Evolutionary conservation across 176 grass and related monocot genomes (phyloP).

Genomic region (Aegilops speltoides): DNA sequence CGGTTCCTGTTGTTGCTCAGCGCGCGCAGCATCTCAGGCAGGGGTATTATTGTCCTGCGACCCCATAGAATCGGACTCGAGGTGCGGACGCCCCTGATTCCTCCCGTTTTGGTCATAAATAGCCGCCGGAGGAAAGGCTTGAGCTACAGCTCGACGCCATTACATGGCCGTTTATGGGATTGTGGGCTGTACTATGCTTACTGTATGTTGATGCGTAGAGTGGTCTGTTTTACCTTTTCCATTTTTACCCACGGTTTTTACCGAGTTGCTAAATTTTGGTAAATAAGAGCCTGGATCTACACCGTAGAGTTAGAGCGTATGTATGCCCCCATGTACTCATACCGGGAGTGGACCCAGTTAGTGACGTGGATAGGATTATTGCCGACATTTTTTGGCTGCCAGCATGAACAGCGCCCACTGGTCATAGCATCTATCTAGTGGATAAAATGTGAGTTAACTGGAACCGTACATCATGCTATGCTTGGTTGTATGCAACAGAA

Average conservation of each 20-base stretch:
- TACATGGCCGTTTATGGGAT: background rate
- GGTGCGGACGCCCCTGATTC: conserved; percentile 13
- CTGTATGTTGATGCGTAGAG: conserved; percentile 18
- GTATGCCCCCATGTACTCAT: background rate
- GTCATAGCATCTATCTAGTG: conserved; percentile 16
- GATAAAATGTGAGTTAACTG: conserved; percentile 23
- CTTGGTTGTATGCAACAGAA: conserved; percentile 4
- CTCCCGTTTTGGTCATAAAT: conserved; percentile 12
- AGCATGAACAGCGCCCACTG: conserved; percentile 3
- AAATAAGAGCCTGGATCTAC: conserved; percentile 21
- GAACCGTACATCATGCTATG: background rate
- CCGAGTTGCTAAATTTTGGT: conserved; percentile 13
- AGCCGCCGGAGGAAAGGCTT: background rate
- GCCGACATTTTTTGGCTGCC: background rate
- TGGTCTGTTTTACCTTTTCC: background rate
- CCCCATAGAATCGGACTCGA: background rate
- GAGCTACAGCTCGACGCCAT: background rate
- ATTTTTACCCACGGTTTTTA: conserved; percentile 11
- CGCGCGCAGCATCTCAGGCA: background rate
- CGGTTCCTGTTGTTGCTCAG: background rate
- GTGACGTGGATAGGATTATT: conserved; percentile 18
- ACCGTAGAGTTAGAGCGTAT: background rate
- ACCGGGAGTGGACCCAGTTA: background rate
- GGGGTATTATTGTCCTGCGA: background rate
- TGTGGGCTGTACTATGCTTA: background rate